Conservation (phyloP, 192 early-diverging fungal genomes). For the Paraglomus brasilianum region DNA sequence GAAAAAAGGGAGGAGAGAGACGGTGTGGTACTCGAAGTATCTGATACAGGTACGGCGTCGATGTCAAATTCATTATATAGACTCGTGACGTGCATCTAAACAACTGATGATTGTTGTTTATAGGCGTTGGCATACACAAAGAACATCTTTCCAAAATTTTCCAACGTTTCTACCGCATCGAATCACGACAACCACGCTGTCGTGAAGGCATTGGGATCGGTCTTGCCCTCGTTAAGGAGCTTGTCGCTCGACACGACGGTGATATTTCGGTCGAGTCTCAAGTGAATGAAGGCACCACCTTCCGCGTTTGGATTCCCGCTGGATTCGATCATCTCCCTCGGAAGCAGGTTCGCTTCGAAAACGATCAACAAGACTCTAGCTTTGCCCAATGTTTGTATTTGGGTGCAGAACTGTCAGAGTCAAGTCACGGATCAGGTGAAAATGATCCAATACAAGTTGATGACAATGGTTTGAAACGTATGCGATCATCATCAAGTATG, state of each 20-base stretch:
- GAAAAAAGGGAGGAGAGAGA: slow-evolving; percentile 38
- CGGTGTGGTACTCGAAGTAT: slow-evolving; percentile 35
- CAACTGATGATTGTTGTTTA: slow-evolving; percentile 24
- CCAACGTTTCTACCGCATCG: slow-evolving; percentile 56
- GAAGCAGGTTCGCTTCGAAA: slow-evolving; percentile 37
- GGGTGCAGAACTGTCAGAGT: too few relatives aligned
- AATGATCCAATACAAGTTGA: too few relatives aligned
- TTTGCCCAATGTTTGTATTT: slow-evolving; percentile 32
- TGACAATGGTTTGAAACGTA: too few relatives aligned
- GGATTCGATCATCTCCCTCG: slow-evolving; percentile 45
- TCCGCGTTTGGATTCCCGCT: slow-evolving; percentile 47
- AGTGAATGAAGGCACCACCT: slow-evolving; percentile 46
- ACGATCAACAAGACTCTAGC: slow-evolving; percentile 3
- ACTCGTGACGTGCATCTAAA: neutral
- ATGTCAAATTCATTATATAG: neutral
- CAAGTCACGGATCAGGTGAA: too few relatives aligned
- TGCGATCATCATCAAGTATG: too few relatives aligned
- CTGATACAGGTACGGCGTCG: slow-evolving; percentile 31
- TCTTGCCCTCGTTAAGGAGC: slow-evolving; percentile 51
- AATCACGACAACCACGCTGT: slow-evolving; percentile 45
- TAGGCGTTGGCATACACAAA: slow-evolving; percentile 44
- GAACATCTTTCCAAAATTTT: slow-evolving; percentile 47
- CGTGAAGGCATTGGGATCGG: slow-evolving; percentile 62
- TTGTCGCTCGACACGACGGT: slow-evolving; percentile 54
- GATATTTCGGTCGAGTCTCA: slow-evolving; percentile 37